A percentile compares a stretch with the other conserved stretches of the same genome.
phyloP scores from a whole-genome alignment of 495 filamentous ascomycete species.

The Letharia columbiana region DNA sequence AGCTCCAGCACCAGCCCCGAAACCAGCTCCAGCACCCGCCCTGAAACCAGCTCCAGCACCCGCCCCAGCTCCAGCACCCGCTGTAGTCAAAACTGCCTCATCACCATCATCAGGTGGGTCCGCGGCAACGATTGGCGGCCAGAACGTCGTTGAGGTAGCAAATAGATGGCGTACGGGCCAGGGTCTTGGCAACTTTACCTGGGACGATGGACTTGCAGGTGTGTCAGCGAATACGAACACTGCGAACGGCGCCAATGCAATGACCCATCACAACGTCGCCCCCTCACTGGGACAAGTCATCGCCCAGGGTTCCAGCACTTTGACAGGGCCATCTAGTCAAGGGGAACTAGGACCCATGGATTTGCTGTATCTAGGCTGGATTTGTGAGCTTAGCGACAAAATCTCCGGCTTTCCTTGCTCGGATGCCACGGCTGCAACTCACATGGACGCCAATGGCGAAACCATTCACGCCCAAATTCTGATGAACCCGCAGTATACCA shows the following conservation, averaged over 20 bases:
- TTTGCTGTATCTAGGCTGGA: constrained; percentile 18
- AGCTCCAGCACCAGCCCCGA: background rate
- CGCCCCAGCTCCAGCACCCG: background rate
- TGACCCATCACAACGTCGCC: background rate
- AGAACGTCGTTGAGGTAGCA: background rate
- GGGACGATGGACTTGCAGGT: background rate
- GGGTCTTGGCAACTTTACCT: background rate
- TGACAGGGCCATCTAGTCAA: background rate
- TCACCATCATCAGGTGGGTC: constrained; percentile 11
- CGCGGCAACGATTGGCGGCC: constrained; percentile 9
- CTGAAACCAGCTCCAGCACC: background rate
- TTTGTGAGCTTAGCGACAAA: constrained; percentile 14
- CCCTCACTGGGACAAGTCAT: constrained; percentile 22
- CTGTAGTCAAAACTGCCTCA: background rate
- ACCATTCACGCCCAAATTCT: constrained; percentile 18
- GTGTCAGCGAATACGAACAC: background rate
- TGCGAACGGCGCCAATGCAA: constrained; percentile 3
- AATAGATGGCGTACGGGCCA: background rate
- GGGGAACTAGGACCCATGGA: constrained; percentile 7
- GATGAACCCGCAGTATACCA: constrained; percentile 8
- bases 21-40: background rate
- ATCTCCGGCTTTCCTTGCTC: constrained; percentile 8
- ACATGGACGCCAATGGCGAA: constrained; percentile 2
- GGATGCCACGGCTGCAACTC: background rate
- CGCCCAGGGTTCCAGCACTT: constrained; percentile 5